These are phyloP conservation scores for Pythium rhizo-oryzae DNA, from an alignment of 352 stramenopile genomes.

Conservation along the genomic window DNA sequence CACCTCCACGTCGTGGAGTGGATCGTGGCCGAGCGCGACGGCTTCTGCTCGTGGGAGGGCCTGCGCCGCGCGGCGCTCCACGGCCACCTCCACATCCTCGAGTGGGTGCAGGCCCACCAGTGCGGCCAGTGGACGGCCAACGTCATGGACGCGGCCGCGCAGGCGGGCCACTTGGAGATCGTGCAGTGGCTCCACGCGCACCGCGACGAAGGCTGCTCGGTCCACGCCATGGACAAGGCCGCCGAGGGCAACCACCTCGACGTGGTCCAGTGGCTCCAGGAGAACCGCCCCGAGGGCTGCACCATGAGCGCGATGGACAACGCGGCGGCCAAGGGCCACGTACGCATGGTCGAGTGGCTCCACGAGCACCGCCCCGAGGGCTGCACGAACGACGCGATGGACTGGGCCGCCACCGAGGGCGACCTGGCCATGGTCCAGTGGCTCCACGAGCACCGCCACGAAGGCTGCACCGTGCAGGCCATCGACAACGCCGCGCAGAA, in stretches of 20 bases:
- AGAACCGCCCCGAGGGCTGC: conserved; percentile 35
- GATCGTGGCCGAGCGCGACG: conserved; percentile 31
- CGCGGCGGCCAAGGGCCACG: conserved; percentile 26
- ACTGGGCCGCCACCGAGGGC: conserved; percentile 26
- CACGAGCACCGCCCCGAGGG: conserved; percentile 31
- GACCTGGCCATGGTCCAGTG: conserved; percentile 31
- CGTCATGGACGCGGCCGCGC: conserved; percentile 29
- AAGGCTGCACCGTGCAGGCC: conserved; percentile 34
- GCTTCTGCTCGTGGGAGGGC: conserved; percentile 32
- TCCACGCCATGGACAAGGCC: conserved; percentile 33
- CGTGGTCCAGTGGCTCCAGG: conserved; percentile 33
- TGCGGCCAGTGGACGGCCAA: conserved; percentile 31
- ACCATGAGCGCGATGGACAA: conserved; percentile 37
- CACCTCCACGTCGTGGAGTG: conserved; percentile 33
- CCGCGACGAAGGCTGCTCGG: conserved; percentile 29
- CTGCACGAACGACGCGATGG: conserved; percentile 36
- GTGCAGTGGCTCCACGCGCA: conserved; percentile 33
- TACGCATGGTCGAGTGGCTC: conserved; percentile 32
- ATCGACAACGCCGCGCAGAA: conserved; percentile 33
- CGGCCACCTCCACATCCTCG: conserved; percentile 30
- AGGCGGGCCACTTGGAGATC: conserved; percentile 31
- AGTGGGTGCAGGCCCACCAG: conserved; percentile 30
- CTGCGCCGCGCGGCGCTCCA: conserved; percentile 27
- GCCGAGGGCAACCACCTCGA: conserved; percentile 28
- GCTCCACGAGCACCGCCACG: conserved; percentile 33